Conservation (phyloP, 805 yeast genomes). For the Blastobotrys muscicola region DNA sequence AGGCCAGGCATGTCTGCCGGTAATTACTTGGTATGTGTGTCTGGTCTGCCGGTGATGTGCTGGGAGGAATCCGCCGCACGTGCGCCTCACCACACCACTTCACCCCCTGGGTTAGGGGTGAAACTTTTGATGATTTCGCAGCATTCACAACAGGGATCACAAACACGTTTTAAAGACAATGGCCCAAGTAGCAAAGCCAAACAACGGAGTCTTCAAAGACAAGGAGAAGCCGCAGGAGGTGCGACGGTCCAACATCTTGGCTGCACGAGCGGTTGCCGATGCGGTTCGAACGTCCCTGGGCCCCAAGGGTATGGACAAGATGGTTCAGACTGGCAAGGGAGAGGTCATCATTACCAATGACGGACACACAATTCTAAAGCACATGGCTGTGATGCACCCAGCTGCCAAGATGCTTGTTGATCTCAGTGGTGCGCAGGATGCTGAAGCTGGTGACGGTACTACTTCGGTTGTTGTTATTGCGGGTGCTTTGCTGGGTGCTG, state of each 20-base stretch:
- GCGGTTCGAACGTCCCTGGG: conserved; percentile 94
- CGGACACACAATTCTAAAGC: conserved; percentile 93
- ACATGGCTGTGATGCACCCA: conserved; percentile 98
- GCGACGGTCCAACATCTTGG: conserved; percentile 76
- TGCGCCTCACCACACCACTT: no score
- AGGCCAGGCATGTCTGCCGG: no score
- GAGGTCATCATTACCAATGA: conserved; percentile 93
- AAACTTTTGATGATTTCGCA: background rate
- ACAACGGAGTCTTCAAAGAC: conserved; percentile 49
- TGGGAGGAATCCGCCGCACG: no score
- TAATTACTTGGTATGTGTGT: no score
- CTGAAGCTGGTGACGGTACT: conserved; percentile 99
- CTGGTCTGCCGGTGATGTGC: no score
- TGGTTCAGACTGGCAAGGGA: conserved; percentile 85
- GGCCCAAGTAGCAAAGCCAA: conserved; percentile 7
- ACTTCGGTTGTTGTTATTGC: conserved; percentile 94
- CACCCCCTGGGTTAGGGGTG: no score
- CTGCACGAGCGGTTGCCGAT: conserved; percentile 91
- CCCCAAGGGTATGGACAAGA: conserved; percentile 99
- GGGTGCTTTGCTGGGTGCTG: conserved; percentile 90
- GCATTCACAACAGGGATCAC: background rate
- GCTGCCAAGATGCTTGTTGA: conserved; percentile 98
- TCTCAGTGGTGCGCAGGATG: conserved; percentile 94
- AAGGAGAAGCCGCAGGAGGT: conserved; percentile 94
- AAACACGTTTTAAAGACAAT: conserved; percentile 10